Conservation (phyloP, 306 rosid genomes). For the Medicago arabica region DNA sequence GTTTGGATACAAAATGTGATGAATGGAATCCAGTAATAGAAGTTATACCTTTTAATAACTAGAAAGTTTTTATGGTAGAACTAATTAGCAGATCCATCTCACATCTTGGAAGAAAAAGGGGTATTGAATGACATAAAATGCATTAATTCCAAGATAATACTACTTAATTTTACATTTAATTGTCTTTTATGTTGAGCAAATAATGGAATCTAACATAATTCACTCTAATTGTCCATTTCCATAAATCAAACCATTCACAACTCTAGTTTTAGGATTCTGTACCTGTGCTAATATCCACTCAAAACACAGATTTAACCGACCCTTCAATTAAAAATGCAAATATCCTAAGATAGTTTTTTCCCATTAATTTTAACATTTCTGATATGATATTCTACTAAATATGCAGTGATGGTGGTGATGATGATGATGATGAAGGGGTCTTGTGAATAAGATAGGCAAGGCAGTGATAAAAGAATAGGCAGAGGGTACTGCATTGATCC, state of each 20-base stretch:
- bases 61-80: not conserved
- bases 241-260: not conserved
- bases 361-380: not conserved
- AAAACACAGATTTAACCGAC: not conserved
- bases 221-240: not conserved
- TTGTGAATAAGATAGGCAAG: constrained; percentile 42
- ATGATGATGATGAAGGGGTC: constrained; percentile 24
- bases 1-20: not conserved
- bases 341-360: not conserved
- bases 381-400: constrained; percentile 12
- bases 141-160: not conserved
- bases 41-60: not conserved
- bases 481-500: constrained; percentile 44
- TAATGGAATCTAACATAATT: not conserved
- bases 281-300: not conserved
- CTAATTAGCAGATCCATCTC: not conserved
- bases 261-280: not conserved
- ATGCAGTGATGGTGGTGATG: constrained; percentile 51
- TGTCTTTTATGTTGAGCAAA: not conserved
- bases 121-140: no score
- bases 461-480: constrained; percentile 42
- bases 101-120: not conserved
- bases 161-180: not conserved
- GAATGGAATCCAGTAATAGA: not conserved
- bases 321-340: not conserved